A percentile compares a stretch with the other conserved stretches of the same genome.
These are phyloP conservation scores for Syzygium aqueum DNA, from an alignment of 345 rosid species.

Conservation along the genomic window DNA sequence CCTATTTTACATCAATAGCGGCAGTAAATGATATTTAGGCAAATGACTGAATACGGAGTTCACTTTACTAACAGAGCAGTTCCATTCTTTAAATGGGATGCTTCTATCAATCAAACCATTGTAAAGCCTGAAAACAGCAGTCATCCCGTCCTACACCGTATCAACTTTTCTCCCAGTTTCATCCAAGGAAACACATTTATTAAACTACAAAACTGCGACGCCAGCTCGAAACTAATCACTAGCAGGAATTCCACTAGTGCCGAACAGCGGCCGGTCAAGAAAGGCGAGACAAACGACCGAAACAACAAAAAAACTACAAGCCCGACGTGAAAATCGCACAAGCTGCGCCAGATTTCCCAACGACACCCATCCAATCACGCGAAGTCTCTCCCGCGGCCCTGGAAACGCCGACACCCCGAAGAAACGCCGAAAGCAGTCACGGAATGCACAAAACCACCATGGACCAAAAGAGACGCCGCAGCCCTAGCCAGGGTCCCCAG, in stretches of 20 bases:
- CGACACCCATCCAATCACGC: neutral
- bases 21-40: neutral
- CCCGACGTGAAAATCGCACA: neutral
- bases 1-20: neutral
- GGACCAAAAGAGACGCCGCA: neutral
- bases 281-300: neutral
- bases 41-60: neutral
- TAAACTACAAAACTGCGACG: neutral
- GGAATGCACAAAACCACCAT: neutral
- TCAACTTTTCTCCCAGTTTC: neutral
- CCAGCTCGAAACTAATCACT: neutral
- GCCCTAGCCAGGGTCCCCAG: neutral
- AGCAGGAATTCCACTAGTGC: neutral
- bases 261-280: neutral
- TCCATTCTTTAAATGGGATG: neutral
- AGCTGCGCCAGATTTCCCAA: neutral
- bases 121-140: neutral
- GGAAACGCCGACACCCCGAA: neutral
- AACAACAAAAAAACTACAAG: neutral
- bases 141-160: neutral
- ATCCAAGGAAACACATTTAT: neutral
- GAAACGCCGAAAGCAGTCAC: neutral
- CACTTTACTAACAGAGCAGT: neutral
- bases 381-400: neutral
- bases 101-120: neutral